Evolutionary conservation across 192 early-diverging fungal genomes (phyloP).

Genomic region (Coemansia sp.): DNA sequence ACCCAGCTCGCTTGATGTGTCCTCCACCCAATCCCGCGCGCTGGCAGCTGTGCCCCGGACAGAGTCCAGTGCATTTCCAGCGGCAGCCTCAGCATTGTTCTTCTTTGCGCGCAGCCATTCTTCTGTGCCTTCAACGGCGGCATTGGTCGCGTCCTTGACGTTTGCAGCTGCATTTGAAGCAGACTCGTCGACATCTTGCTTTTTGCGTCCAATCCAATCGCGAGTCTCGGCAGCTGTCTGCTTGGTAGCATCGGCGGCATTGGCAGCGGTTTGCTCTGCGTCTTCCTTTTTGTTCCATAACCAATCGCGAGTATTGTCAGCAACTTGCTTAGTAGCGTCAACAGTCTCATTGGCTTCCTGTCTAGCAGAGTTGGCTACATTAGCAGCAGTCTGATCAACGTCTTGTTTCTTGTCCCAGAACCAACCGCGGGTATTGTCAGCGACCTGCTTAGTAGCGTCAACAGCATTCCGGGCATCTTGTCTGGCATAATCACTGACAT

Average conservation of each 20-base stretch:
- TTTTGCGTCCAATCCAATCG: slow-evolving; percentile 19
- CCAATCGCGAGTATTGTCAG: slow-evolving; percentile 20
- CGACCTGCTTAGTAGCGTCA: slow-evolving; percentile 15
- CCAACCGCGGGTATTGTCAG: slow-evolving; percentile 20
- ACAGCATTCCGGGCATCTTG: slow-evolving; percentile 7
- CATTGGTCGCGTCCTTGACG: not conserved
- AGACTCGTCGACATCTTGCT: slow-evolving; percentile 9
- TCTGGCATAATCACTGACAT: not conserved
- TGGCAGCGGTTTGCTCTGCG: slow-evolving; percentile 1
- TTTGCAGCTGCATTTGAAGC: not conserved
- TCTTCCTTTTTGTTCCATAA: slow-evolving; percentile 1
- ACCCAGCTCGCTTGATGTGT: not conserved
- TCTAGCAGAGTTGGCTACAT: slow-evolving; percentile 15
- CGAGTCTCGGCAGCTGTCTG: slow-evolving; percentile 10
- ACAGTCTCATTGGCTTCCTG: slow-evolving; percentile 5
- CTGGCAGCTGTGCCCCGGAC: not conserved
- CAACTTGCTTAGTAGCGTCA: slow-evolving; percentile 15
- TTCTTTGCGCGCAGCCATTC: slow-evolving; percentile 10
- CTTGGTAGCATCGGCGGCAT: slow-evolving; percentile 16
- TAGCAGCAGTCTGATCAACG: slow-evolving; percentile 8
- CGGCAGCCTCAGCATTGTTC: slow-evolving; percentile 1
- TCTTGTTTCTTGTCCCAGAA: slow-evolving; percentile 29
- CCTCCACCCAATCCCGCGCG: slow-evolving; percentile 2
- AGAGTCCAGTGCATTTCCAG: slow-evolving; percentile 3
- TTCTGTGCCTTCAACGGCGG: slow-evolving; percentile 1